Evolutionary conservation across 1,139 yeast genomes (phyloP).

Genomic region (Meyerozyma elateridarum): DNA sequence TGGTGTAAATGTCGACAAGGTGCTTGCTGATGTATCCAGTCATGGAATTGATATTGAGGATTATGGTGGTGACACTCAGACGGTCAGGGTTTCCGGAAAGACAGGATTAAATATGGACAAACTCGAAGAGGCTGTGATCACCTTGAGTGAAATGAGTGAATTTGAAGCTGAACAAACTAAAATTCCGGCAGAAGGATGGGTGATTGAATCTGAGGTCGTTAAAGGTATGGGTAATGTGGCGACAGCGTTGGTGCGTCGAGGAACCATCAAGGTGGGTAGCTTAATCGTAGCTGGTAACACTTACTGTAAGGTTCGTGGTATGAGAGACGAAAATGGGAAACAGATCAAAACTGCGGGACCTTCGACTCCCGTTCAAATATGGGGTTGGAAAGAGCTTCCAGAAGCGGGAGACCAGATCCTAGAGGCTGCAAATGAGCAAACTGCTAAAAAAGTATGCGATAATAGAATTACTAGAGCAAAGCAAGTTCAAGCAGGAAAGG

Average conservation of each 20-base stretch:
- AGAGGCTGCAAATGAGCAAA: conserved; percentile 67
- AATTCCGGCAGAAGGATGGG: conserved; percentile 76
- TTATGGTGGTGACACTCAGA: conserved; percentile 93
- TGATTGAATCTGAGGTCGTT: conserved; percentile 78
- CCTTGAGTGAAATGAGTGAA: conserved; percentile 80
- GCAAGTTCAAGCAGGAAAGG: conserved; percentile 57
- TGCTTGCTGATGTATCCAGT: conserved; percentile 69
- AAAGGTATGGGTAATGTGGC: conserved; percentile 86
- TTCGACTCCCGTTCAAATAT: conserved; percentile 83
- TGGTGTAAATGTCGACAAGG: conserved; percentile 66
- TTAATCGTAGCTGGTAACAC: conserved; percentile 80
- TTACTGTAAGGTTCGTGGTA: conserved; percentile 80
- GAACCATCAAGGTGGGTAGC: conserved; percentile 67
- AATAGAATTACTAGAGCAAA: conserved; percentile 56
- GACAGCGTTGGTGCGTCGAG: conserved; percentile 77
- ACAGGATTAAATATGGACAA: conserved; percentile 82
- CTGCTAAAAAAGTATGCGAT: conserved; percentile 70
- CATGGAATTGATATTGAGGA: conserved; percentile 85
- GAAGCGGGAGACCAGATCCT: conserved; percentile 85
- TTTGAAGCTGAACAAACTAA: conserved; percentile 58
- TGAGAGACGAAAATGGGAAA: conserved; percentile 73
- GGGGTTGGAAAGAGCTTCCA: conserved; percentile 95
- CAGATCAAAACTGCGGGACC: conserved; percentile 69
- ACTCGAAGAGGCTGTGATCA: conserved; percentile 81
- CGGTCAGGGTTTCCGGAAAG: conserved; percentile 81